phyloP scores from a whole-genome alignment of 768 basidiomycete species.

The Trametes villosa region DNA sequence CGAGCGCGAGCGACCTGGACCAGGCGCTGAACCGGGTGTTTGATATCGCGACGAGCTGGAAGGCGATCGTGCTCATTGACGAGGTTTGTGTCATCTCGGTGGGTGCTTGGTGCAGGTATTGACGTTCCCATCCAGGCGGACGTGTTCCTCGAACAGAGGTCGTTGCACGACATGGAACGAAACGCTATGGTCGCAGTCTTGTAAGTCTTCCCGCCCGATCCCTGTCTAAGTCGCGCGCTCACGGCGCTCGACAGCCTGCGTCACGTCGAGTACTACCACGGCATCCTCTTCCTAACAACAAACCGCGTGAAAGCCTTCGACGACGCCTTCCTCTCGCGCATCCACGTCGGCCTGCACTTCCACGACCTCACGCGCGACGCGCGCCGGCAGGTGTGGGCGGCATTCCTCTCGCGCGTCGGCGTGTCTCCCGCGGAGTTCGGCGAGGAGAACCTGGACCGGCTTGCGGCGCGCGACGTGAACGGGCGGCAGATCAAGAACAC shows the following conservation, averaged over 20 bases:
- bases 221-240: neutral
- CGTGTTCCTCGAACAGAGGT: slow-evolving; percentile 19
- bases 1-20: slow-evolving; percentile 34
- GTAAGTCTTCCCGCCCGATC: slow-evolving; percentile 12
- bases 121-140: slow-evolving; percentile 12
- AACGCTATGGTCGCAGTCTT: slow-evolving; percentile 73
- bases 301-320: slow-evolving; percentile 57
- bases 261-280: slow-evolving; percentile 40
- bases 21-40: slow-evolving; percentile 34
- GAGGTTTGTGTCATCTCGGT: slow-evolving; percentile 20
- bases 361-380: slow-evolving; percentile 31
- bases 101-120: too few relatives aligned
- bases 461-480: slow-evolving; percentile 58
- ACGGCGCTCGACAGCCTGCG: slow-evolving; percentile 27
- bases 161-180: slow-evolving; percentile 40
- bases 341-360: slow-evolving; percentile 53
- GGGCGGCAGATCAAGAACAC: slow-evolving; percentile 75
- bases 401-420: slow-evolving; percentile 33
- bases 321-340: slow-evolving; percentile 69
- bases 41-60: slow-evolving; percentile 38
- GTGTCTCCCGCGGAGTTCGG: neutral
- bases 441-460: slow-evolving; percentile 44
- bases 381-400: slow-evolving; percentile 31
- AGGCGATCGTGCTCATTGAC: slow-evolving; percentile 38
- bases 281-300: slow-evolving; percentile 46